These are phyloP conservation scores for Elongisporangium senticosum DNA, from an alignment of 352 stramenopile genomes.

Conservation along the genomic window DNA sequence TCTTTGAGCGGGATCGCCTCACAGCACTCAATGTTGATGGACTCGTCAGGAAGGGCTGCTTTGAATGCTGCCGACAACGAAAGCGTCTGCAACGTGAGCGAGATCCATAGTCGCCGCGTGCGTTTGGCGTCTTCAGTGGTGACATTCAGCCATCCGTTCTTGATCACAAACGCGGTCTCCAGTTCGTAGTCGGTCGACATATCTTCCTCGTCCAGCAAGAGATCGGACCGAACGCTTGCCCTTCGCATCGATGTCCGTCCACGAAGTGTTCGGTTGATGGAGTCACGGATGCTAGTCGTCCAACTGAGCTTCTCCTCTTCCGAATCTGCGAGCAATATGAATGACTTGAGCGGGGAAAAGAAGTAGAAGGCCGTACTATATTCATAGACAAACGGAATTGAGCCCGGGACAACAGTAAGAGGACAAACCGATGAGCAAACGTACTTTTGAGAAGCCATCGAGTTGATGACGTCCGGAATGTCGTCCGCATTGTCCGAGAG, in stretches of 20 bases:
- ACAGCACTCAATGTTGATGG: conserved; percentile 55
- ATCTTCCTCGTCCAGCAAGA: conserved; percentile 62
- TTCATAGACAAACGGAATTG: conserved; percentile 2
- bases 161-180: conserved; percentile 73
- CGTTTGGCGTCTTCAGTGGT: conserved; percentile 26
- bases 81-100: conserved; percentile 70
- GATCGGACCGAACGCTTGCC: conserved; percentile 54
- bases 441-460: conserved; percentile 60
- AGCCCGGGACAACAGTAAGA: not conserved
- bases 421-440: conserved; percentile 2
- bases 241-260: conserved; percentile 40
- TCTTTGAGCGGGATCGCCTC: conserved; percentile 44
- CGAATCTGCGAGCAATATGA: conserved; percentile 70
- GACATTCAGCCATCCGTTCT: conserved; percentile 83
- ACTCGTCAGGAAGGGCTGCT: conserved; percentile 53
- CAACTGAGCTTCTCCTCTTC: conserved; percentile 57
- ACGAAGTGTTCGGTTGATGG: conserved; percentile 50
- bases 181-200: conserved; percentile 50
- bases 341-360: conserved; percentile 82
- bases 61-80: conserved; percentile 68
- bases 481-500: conserved; percentile 62
- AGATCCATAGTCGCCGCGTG: conserved; percentile 65
- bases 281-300: conserved; percentile 58
- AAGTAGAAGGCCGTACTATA: conserved; percentile 73
- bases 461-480: conserved; percentile 67